Percentiles rank a stretch among this genome's conserved stretches.
Conservation (phyloP, 768 basidiomycete genomes). For the Calocybe indica region DNA sequence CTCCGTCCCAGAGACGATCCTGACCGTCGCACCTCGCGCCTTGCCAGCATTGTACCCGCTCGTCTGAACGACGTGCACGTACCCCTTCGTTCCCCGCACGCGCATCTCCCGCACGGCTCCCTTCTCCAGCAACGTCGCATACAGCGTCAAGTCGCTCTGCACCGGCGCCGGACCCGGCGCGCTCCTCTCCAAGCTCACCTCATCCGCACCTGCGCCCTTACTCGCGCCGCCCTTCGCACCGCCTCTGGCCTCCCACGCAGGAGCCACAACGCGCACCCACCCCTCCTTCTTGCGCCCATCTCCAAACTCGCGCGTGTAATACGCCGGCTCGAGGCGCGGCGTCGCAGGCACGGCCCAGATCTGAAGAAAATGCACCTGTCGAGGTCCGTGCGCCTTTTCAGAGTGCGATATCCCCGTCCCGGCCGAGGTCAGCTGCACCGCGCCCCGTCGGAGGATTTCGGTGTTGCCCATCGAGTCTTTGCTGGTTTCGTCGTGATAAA, state of each 20-base stretch:
- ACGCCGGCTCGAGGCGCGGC: conserved; percentile 58
- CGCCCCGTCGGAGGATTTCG: conserved; percentile 85
- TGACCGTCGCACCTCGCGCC: conserved; percentile 54
- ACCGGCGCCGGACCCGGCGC: conserved; percentile 78
- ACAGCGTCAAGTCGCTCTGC: conserved; percentile 61
- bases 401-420: conserved; percentile 90
- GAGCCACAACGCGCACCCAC: conserved; percentile 73
- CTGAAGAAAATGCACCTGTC: conserved; percentile 45
- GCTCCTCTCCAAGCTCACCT: conserved; percentile 61
- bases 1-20: conserved; percentile 34
- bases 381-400: conserved; percentile 38
- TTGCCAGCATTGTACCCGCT: conserved; percentile 67
- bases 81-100: conserved; percentile 56
- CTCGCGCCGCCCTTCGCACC: conserved; percentile 42
- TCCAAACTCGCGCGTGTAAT: conserved; percentile 83
- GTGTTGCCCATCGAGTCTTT: conserved; percentile 90
- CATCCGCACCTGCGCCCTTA: no score
- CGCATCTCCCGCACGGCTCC: conserved; percentile 46
- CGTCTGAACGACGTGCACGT: conserved; percentile 83
- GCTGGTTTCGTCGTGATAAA: conserved; percentile 28
- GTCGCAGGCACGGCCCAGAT: conserved; percentile 44
- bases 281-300: conserved; percentile 78
- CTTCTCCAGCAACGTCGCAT: conserved; percentile 66
- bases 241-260: conserved; percentile 23
- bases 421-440: conserved; percentile 86